A percentile compares a stretch with the other conserved stretches of the same genome.
Evolutionary conservation across 768 basidiomycete species (phyloP).

Genomic region (Agaricus sinodeliciosus): DNA sequence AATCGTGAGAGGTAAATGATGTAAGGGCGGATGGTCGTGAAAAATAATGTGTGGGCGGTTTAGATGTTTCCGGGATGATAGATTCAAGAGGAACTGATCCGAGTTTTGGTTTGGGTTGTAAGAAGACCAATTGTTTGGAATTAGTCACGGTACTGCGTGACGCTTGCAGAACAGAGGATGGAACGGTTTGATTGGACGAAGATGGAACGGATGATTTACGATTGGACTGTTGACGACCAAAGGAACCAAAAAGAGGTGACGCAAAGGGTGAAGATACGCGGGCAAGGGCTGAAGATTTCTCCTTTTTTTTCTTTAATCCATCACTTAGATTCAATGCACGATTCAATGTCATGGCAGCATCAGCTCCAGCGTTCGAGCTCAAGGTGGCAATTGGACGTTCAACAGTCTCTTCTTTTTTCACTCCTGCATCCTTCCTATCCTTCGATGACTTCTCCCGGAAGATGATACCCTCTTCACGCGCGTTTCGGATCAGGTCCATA

Average conservation of each 20-base stretch:
- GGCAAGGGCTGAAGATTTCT: conserved; percentile 28
- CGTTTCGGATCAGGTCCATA: conserved; percentile 57
- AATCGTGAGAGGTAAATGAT: conserved; percentile 65
- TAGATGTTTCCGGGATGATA: conserved; percentile 73
- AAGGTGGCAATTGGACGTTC: conserved; percentile 38
- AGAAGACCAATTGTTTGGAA: not conserved
- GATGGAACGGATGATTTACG: conserved; percentile 26
- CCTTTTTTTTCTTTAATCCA: conserved; percentile 22
- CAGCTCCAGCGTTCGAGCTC: conserved; percentile 31
- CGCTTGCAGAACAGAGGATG: conserved; percentile 5
- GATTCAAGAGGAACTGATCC: conserved; percentile 68
- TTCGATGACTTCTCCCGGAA: conserved; percentile 39
- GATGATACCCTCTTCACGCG: conserved; percentile 55
- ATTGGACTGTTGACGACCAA: conserved; percentile 44
- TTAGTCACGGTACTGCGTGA: conserved; percentile 12
- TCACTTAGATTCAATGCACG: conserved; percentile 36
- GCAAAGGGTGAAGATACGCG: conserved; percentile 34
- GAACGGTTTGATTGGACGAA: conserved; percentile 14
- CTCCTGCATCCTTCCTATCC: conserved; percentile 32
- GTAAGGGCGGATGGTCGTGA: conserved; percentile 55
- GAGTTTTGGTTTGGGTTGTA: conserved; percentile 19
- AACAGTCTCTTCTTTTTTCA: conserved; percentile 15
- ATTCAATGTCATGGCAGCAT: conserved; percentile 39
- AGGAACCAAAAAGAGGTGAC: conserved; percentile 55
- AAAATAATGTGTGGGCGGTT: conserved; percentile 82